These are phyloP conservation scores for Polygonum maritimum DNA, from an alignment of 148 eudicot genomes.

Conservation along the genomic window DNA sequence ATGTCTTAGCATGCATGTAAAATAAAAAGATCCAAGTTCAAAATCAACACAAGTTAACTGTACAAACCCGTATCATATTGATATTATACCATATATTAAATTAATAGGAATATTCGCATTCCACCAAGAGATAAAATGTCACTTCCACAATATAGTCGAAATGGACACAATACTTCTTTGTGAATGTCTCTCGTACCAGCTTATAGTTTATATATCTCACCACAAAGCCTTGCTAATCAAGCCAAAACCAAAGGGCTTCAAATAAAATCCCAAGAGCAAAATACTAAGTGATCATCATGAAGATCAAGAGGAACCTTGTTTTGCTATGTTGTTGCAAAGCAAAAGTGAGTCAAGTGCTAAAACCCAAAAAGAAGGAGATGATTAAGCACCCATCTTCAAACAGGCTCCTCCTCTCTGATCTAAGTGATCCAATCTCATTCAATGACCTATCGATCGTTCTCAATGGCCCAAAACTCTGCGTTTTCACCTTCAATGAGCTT, in stretches of 20 bases:
- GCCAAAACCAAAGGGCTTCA: not conserved
- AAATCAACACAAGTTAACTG: too few relatives aligned
- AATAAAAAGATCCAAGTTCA: too few relatives aligned
- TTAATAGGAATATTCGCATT: not conserved
- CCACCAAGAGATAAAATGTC: constrained; percentile 5
- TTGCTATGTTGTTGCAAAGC: not conserved
- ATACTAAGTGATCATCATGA: not conserved
- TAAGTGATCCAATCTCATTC: constrained; percentile 3
- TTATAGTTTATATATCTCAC: not conserved
- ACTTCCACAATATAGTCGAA: not conserved
- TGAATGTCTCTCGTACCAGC: not conserved
- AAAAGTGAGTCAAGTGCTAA: not conserved
- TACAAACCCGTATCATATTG: too few relatives aligned
- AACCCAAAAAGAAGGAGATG: not conserved
- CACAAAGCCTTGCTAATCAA: not conserved
- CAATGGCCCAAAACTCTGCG: constrained; percentile 10
- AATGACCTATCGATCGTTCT: constrained; percentile 7
- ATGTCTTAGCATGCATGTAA: too few relatives aligned
- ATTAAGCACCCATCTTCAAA: not conserved
- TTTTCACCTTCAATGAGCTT: constrained; percentile 15
- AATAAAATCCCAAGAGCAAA: not conserved
- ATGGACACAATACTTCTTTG: not conserved
- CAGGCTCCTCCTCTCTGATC: not conserved
- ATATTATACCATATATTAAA: too few relatives aligned
- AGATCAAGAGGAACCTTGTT: not conserved